Base-by-base conservation (phyloP, 2,329 filamentous ascomycete genomes). In the Tolypocladium capitatum region DNA sequence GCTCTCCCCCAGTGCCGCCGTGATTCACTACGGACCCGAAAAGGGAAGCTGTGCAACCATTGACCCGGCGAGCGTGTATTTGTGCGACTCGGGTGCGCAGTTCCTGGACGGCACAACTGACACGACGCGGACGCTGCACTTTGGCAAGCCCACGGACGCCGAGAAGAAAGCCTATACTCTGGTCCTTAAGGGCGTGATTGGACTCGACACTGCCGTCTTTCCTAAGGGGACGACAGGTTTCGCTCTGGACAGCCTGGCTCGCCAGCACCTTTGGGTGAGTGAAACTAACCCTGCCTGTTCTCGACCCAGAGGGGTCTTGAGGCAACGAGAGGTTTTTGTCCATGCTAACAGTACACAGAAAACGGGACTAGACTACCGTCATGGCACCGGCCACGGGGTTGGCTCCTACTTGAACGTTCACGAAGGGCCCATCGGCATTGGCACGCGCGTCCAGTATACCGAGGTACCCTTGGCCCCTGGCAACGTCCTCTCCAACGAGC, bases 71-170 rank as follows among this genome's bases (percentile, higher is more conserved):
- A 81, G 83, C 14, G 80, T 98, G 49, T 98, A 98, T 60, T 79
- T 98, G 3, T 98, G 92, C 63, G 92, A 98, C 65, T 97, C 92
- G 21, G 92, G 92, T 21, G 92, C 86, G n/a, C 92, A 98, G 64
- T 98, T 91, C 59, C 74, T 85, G 3, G 92, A 98, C 63, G 92
- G 92, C 48, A 98, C 92, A 0, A 98, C 92, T 0, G 92, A 98
- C 60, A 94, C 88, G 0, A 98, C 92, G 5, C 78, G 92, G 38
- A 98, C 92, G 0, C 71, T 95, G 35, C 92, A 98, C 60, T 97
- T 97, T 62, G 87, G 88, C 43, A 76, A 81, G 27, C 92, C 92
- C 1, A 86, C 84, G 0, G 79, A 81, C 4, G 84, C 85, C 60
- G 90, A 98, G 67, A 86, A 78, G 59, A 87, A 88, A 61, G 83